Evolutionary conservation across 2,329 filamentous ascomycete genomes (phyloP).

Genomic region (Aspergillus eucalypticola): DNA sequence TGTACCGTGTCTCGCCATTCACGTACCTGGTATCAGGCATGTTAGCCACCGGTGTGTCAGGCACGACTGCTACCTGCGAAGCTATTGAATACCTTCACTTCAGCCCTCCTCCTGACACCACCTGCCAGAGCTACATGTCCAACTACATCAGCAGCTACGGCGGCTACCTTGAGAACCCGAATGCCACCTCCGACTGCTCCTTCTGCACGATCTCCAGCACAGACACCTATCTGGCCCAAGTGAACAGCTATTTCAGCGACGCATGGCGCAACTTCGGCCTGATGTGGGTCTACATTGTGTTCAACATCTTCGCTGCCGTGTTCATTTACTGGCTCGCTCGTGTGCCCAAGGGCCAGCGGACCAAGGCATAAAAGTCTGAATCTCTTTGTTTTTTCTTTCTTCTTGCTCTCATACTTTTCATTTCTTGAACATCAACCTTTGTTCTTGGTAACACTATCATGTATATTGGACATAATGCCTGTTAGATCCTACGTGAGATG

Average conservation of each 20-base stretch:
- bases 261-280: slow-evolving; percentile 72
- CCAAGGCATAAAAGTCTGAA: slow-evolving; percentile 14
- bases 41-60: slow-evolving; percentile 41
- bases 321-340: slow-evolving; percentile 64
- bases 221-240: slow-evolving; percentile 49
- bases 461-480: neutral
- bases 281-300: slow-evolving; percentile 65
- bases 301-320: slow-evolving; percentile 63
- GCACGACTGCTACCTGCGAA: slow-evolving; percentile 33
- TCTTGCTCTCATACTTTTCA: neutral
- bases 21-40: slow-evolving; percentile 60
- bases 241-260: slow-evolving; percentile 47
- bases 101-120: slow-evolving; percentile 58
- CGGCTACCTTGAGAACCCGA: slow-evolving; percentile 48
- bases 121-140: slow-evolving; percentile 57
- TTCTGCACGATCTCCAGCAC: slow-evolving; percentile 52
- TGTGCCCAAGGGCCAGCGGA: slow-evolving; percentile 48
- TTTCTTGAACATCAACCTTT: neutral
- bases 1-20: slow-evolving; percentile 69
- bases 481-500: neutral
- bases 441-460: neutral
- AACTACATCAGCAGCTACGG: slow-evolving; percentile 40
- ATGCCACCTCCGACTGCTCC: slow-evolving; percentile 48
- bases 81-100: slow-evolving; percentile 34
- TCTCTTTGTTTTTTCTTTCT: neutral